A percentile compares a stretch with the other conserved stretches of the same genome.
These are phyloP conservation scores for Yamadazyma kanchanaburiensis DNA, from an alignment of 1,139 yeast species.

Conservation along the genomic window DNA sequence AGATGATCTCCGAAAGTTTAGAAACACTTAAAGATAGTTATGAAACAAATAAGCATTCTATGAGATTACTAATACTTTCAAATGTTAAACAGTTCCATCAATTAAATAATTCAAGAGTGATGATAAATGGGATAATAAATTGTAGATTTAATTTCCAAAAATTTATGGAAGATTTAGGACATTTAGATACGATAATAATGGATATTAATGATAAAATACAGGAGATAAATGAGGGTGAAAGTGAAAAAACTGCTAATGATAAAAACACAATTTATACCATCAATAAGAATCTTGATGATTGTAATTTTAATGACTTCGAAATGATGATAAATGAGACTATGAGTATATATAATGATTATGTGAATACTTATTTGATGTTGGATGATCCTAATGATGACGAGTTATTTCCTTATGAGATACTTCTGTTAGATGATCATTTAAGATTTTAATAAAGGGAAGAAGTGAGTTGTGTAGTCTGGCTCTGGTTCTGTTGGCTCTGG, in stretches of 20 bases:
- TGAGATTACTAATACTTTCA: slow-evolving; percentile 12
- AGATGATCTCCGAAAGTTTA: slow-evolving; percentile 5
- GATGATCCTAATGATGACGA: slow-evolving; percentile 5
- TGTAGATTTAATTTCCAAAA: slow-evolving; percentile 10
- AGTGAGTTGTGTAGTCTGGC: too few relatives aligned
- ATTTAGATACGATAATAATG: slow-evolving; percentile 11
- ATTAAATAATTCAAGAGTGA: slow-evolving; percentile 12
- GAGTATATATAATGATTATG: slow-evolving; percentile 10
- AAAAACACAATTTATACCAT: slow-evolving; percentile 7
- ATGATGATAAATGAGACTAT: slow-evolving; percentile 5
- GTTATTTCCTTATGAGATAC: slow-evolving; percentile 10
- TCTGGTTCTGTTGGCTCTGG: too few relatives aligned
- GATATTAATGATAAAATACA: slow-evolving; percentile 13
- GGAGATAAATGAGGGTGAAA: slow-evolving; percentile 7
- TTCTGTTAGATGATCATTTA: slow-evolving; percentile 14
- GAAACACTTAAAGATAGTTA: slow-evolving; percentile 1
- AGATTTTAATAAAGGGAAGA: slow-evolving; percentile 3
- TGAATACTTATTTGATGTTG: slow-evolving; percentile 4
- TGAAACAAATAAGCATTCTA: slow-evolving; percentile 7
- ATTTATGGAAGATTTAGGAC: slow-evolving; percentile 7
- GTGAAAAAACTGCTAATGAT: slow-evolving; percentile 1
- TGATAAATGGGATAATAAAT: slow-evolving; percentile 12
- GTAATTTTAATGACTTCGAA: slow-evolving; percentile 8
- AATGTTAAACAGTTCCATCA: slow-evolving; percentile 12
- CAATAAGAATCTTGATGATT: slow-evolving; percentile 7